Evolutionary conservation across 768 basidiomycete genomes (phyloP).

Genomic region (Fomitopsis pulvina): DNA sequence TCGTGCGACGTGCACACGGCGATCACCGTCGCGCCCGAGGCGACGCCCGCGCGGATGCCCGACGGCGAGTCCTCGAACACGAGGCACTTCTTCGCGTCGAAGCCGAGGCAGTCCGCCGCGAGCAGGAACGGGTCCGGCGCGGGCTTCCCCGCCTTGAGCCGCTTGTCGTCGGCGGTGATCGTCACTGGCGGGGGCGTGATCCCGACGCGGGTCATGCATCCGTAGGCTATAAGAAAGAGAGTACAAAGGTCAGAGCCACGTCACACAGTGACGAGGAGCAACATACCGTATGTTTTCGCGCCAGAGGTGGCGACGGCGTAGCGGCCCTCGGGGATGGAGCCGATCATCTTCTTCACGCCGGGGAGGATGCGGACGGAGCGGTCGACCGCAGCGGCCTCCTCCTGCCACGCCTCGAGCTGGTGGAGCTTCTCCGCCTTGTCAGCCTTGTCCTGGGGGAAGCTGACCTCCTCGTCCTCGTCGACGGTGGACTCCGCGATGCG

Average conservation of each 20-base stretch:
- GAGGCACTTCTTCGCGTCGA: constrained; percentile 51
- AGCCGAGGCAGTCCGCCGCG: constrained; percentile 52
- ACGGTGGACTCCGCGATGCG: constrained; percentile 27
- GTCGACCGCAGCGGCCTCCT: constrained; percentile 50
- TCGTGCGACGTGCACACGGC: constrained; percentile 74
- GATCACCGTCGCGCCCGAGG: constrained; percentile 66
- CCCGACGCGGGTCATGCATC: constrained; percentile 66
- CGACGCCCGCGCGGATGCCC: constrained; percentile 63
- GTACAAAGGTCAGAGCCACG: constrained; percentile 3
- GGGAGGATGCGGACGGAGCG: constrained; percentile 67
- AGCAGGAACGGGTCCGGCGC: constrained; percentile 61
- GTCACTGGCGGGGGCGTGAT: constrained; percentile 62
- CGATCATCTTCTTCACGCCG: constrained; percentile 59
- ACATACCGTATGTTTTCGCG: constrained; percentile 60
- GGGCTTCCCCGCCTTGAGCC: constrained; percentile 60
- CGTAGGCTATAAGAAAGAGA: constrained; percentile 36
- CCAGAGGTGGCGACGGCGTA: constrained; percentile 74
- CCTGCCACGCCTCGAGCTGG: constrained; percentile 42
- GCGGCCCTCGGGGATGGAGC: constrained; percentile 55
- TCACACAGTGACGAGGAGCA: background rate
- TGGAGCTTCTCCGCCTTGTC: constrained; percentile 24
- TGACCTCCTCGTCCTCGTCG: constrained; percentile 17
- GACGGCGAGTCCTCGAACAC: constrained; percentile 73
- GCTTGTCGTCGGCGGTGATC: constrained; percentile 72
- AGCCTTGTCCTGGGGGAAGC: constrained; percentile 6